Evolutionary conservation across 1,139 yeast species (phyloP).

Genomic region (Lizanozyma gosingica): DNA sequence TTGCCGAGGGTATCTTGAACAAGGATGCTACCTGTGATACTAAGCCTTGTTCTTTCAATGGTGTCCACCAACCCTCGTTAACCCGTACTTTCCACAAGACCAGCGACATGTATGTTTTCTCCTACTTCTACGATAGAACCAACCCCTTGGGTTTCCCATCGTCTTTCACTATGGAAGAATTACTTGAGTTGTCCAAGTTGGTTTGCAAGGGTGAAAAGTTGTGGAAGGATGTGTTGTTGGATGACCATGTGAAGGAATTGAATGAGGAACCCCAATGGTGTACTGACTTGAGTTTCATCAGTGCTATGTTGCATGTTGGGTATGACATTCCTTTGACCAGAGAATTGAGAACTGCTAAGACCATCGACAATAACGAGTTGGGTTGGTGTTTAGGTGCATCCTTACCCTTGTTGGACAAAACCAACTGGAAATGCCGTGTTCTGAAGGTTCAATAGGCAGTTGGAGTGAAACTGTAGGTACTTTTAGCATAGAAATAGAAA

Average conservation of each 20-base stretch:
- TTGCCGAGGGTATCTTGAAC: constrained; percentile 76
- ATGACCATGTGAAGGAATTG: constrained; percentile 59
- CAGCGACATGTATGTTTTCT: constrained; percentile 78
- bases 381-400: constrained; percentile 99
- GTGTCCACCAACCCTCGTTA: constrained; percentile 92
- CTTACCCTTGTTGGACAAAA: constrained; percentile 68
- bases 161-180: constrained; percentile 76
- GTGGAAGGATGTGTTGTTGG: constrained; percentile 58
- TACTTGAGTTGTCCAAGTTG: constrained; percentile 67
- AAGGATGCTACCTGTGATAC: constrained; percentile 68
- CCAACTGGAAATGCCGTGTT: constrained; percentile 66
- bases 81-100: constrained; percentile 60
- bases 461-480: neutral
- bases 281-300: constrained; percentile 81
- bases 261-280: constrained; percentile 88
- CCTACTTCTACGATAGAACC: constrained; percentile 91
- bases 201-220: constrained; percentile 77
- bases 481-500: neutral
- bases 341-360: constrained; percentile 87
- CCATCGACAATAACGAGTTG: constrained; percentile 76
- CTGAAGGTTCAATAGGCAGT: constrained; percentile 9
- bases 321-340: constrained; percentile 88
- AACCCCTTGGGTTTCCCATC: constrained; percentile 91
- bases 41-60: constrained; percentile 91
- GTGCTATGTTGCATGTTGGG: constrained; percentile 84